Percentiles rank a stretch among this genome's conserved stretches.
Evolutionary conservation across 768 basidiomycete genomes (phyloP).

Genomic region (Bullera alba): DNA sequence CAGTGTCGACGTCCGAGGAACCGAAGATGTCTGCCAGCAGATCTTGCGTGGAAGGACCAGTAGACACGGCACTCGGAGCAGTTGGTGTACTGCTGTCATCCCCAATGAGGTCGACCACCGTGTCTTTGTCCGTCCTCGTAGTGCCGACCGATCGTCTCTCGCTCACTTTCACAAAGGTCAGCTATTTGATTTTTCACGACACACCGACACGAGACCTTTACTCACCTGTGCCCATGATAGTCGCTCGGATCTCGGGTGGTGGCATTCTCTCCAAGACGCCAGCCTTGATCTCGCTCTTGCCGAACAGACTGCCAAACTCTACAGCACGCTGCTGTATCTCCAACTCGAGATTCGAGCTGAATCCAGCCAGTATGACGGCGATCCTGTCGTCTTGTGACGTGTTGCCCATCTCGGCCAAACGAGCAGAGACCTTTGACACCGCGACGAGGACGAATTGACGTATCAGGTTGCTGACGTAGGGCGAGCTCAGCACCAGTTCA

Average conservation of each 20-base stretch:
- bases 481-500: constrained; percentile 79
- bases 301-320: constrained; percentile 80
- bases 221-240: constrained; percentile 83
- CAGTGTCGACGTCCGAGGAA: constrained; percentile 31
- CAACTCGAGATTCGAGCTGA: constrained; percentile 79
- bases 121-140: constrained; percentile 65
- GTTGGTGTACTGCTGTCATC: constrained; percentile 57
- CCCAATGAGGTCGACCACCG: constrained; percentile 68
- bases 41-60: constrained; percentile 58
- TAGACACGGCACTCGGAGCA: constrained; percentile 48
- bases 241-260: constrained; percentile 95
- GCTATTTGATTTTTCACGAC: not conserved
- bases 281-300: constrained; percentile 43
- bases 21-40: constrained; percentile 92
- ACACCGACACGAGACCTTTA: too few species aligned
- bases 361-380: constrained; percentile 66
- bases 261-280: constrained; percentile 98
- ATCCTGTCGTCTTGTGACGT: constrained; percentile 61
- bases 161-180: constrained; percentile 58
- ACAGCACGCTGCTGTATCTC: constrained; percentile 94
- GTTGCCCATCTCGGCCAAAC: constrained; percentile 52
- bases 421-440: constrained; percentile 80
- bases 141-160: constrained; percentile 96
- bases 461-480: constrained; percentile 82
- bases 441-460: constrained; percentile 88